phyloP scores from a whole-genome alignment of 2,329 filamentous ascomycete species.

The Emericellopsis cladophorae region DNA sequence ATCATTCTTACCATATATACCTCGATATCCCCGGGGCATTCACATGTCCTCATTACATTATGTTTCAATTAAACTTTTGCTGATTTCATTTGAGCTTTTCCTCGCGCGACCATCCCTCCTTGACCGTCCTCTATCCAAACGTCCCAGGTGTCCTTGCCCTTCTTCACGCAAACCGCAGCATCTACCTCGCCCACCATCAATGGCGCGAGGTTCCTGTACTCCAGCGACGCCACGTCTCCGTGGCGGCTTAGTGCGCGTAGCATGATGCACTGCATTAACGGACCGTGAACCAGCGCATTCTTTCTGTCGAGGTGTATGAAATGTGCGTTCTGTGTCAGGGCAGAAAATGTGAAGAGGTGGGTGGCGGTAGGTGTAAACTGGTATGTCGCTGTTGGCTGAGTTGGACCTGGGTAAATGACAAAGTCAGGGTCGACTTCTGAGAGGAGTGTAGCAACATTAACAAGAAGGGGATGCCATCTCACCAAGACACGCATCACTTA shows the following conservation, averaged over 20 bases:
- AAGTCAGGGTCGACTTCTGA: background rate
- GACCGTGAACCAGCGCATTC: constrained; percentile 74
- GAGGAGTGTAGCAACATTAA: background rate
- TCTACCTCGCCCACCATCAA: constrained; percentile 58
- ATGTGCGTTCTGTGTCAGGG: constrained; percentile 86
- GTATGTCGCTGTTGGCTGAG: constrained; percentile 14
- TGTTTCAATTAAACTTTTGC: background rate
- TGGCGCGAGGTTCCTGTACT: constrained; percentile 71
- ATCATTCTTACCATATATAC: background rate
- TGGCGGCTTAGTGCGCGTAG: constrained; percentile 43
- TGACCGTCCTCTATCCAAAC: constrained; percentile 52
- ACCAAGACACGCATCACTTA: constrained; percentile 6
- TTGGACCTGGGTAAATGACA: too few species aligned
- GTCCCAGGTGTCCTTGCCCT: constrained; percentile 29
- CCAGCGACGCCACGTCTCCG: constrained; percentile 18
- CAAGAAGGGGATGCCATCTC: background rate
- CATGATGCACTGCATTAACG: constrained; percentile 67
- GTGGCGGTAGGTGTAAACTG: constrained; percentile 51
- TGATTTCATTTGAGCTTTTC: constrained; percentile 18
- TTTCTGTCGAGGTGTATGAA: constrained; percentile 77
- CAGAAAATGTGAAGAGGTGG: constrained; percentile 82
- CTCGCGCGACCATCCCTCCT: constrained; percentile 53
- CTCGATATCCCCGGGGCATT: background rate
- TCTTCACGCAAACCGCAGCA: constrained; percentile 55
- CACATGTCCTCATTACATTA: background rate